Evolutionary conservation across 306 rosid genomes (phyloP), one percentile per base, ranked within the genome.

Genomic region (Pyrus pyrifolia): DNA sequence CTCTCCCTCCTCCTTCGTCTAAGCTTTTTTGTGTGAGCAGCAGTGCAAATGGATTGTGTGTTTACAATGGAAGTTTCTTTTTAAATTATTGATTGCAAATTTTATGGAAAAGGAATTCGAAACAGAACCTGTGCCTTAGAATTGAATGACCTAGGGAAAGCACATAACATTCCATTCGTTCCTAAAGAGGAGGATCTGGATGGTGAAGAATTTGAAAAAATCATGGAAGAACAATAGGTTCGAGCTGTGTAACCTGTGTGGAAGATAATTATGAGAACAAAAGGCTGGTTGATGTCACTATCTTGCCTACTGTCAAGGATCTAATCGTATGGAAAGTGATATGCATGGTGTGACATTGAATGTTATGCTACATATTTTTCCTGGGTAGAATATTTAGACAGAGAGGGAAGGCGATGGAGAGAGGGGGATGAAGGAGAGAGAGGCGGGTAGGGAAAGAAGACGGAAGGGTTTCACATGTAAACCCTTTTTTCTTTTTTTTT

Each of bases 131-230:
- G 17, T 85, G 42, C 78, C 55, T 67, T 67, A 70, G 44, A 73
- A n/a, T n/a, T n/a, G n/a, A n/a, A 59, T 46, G 91, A 83, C 65
- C 78, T 82, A 58, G 83, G 70, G 68, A 91, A 87, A 76, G 80
- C 85, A 21, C 73, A 55, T 72, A 80, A 46, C 80, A n/a, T 75
- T 68, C 91, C 89, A 14, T 65, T 74, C 63, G 40, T 87, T 45
- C 98, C 97, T 45, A 96, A 92, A 87, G 97, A 89, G 83, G 99
- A 95, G 67, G 83, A 76, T 81, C 27, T 92, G 21, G 90, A 88
- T 55, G 99, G 85, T 79, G 97, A 86, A 65, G 99, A 96, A 44
- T 96, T 83, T 83, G 97, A 88, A 74, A 81, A 81, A 0, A 1
- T 89, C 75, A 81, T 89, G 92, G 99, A 89, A 82, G 97, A 86